Evolutionary conservation across 805 yeast genomes (phyloP).

Genomic region (Sungouiella thailandica): DNA sequence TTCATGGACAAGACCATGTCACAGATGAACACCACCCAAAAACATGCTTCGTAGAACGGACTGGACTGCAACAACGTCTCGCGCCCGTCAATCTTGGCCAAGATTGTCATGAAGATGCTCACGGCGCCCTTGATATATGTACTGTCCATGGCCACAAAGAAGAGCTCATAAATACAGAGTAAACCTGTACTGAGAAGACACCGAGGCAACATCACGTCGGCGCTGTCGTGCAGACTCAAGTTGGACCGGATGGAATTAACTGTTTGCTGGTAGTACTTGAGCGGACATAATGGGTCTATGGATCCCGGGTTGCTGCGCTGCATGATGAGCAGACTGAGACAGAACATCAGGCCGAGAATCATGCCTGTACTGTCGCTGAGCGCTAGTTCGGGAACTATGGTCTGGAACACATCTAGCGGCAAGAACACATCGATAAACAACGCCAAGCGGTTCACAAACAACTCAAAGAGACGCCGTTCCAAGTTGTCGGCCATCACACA

Average conservation of each 20-base stretch:
- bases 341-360: slow-evolving; percentile 33
- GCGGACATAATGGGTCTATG: slow-evolving; percentile 27
- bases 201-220: slow-evolving; percentile 23
- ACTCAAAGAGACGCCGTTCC: slow-evolving; percentile 29
- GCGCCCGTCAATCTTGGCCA: slow-evolving; percentile 13
- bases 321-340: slow-evolving; percentile 32
- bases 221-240: slow-evolving; percentile 23
- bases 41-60: slow-evolving; percentile 29
- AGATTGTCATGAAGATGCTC: slow-evolving; percentile 26
- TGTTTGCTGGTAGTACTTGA: slow-evolving; percentile 33
- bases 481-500: slow-evolving; percentile 15
- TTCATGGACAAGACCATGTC: slow-evolving; percentile 33
- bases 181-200: slow-evolving; percentile 35
- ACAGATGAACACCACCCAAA: slow-evolving; percentile 33
- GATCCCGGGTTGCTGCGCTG: slow-evolving; percentile 25
- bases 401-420: slow-evolving; percentile 23
- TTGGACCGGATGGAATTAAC: slow-evolving; percentile 29
- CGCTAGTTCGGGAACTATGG: slow-evolving; percentile 32
- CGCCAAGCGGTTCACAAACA: slow-evolving; percentile 27
- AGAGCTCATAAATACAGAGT: slow-evolving; percentile 35
- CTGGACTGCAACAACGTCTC: slow-evolving; percentile 22
- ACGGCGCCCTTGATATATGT: slow-evolving; percentile 37
- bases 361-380: slow-evolving; percentile 34
- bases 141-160: slow-evolving; percentile 32
- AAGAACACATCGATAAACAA: slow-evolving; percentile 29